phyloP scores from a whole-genome alignment of 208 protist genomes.

The Acanthamoeba royreba region DNA sequence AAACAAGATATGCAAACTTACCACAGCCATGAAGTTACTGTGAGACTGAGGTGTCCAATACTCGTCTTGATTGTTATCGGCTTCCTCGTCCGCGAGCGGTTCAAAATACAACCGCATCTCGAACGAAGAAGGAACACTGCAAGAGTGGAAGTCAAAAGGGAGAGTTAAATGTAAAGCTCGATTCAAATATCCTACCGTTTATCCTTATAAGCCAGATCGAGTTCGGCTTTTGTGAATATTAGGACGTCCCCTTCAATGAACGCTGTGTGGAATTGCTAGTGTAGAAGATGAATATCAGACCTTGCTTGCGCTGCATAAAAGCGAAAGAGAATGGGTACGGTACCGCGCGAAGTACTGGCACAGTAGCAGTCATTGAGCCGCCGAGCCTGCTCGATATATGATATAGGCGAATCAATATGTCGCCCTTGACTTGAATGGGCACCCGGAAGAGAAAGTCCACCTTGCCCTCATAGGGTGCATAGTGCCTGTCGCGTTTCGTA shows the following conservation, averaged over 20 bases:
- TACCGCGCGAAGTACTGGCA: neutral
- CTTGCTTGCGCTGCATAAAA: too few species aligned
- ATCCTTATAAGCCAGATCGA: neutral
- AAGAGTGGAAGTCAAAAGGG: neutral
- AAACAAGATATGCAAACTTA: neutral
- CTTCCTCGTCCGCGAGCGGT: neutral
- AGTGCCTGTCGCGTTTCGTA: neutral
- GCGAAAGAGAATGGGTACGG: neutral
- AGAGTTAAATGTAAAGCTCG: too few species aligned
- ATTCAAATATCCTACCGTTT: too few species aligned
- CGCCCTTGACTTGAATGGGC: neutral
- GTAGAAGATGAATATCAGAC: neutral
- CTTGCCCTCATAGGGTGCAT: neutral
- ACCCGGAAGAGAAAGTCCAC: neutral
- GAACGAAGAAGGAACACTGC: neutral
- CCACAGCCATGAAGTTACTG: neutral
- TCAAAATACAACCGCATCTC: neutral
- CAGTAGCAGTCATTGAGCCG: neutral
- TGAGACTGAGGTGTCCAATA: neutral
- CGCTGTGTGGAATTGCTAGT: neutral
- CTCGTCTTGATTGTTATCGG: neutral
- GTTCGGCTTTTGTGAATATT: neutral
- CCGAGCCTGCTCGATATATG: neutral
- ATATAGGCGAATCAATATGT: neutral
- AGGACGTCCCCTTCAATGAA: neutral